phyloP scores from a whole-genome alignment of 192 early-diverging fungal genomes.

The Phlyctochytrium arcticum region DNA sequence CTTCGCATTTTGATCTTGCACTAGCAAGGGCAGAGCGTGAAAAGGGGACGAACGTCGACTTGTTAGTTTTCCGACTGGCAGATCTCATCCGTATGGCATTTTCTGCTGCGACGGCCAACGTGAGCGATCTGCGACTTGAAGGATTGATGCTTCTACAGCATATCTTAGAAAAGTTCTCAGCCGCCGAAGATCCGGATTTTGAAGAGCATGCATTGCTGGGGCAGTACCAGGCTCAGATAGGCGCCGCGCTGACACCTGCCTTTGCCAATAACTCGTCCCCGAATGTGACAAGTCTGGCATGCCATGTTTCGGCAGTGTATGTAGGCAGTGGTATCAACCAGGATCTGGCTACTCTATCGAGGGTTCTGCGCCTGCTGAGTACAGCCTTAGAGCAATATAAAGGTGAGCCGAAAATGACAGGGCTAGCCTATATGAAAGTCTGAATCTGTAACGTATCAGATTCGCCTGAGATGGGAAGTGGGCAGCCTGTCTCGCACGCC shows the following conservation, averaged over 20 bases:
- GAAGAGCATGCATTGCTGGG: constrained; percentile 77
- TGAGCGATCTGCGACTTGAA: constrained; percentile 67
- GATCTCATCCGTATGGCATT: constrained; percentile 91
- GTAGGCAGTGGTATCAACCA: constrained; percentile 84
- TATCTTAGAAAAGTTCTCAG: constrained; percentile 69
- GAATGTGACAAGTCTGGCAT: constrained; percentile 70
- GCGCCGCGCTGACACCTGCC: constrained; percentile 83
- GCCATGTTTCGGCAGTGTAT: constrained; percentile 76
- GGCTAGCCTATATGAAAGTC: background rate
- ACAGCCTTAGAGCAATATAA: constrained; percentile 68
- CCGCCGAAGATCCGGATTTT: constrained; percentile 83
- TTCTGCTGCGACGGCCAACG: constrained; percentile 74
- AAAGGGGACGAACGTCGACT: constrained; percentile 45
- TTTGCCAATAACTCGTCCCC: constrained; percentile 72
- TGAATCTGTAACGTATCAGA: constrained; percentile 17
- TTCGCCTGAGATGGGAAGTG: constrained; percentile 22
- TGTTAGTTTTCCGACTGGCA: constrained; percentile 67
- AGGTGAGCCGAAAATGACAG: constrained; percentile 14
- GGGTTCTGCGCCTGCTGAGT: constrained; percentile 69
- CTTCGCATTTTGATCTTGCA: constrained; percentile 67
- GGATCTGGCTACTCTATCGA: constrained; percentile 65
- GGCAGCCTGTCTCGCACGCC: constrained; percentile 64
- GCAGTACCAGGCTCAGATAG: constrained; percentile 93
- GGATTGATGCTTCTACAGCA: constrained; percentile 78
- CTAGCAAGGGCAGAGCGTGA: constrained; percentile 1